Evolutionary conservation across 2,329 filamentous ascomycete species (phyloP).

Genomic region (Colletotrichum truncatum): DNA sequence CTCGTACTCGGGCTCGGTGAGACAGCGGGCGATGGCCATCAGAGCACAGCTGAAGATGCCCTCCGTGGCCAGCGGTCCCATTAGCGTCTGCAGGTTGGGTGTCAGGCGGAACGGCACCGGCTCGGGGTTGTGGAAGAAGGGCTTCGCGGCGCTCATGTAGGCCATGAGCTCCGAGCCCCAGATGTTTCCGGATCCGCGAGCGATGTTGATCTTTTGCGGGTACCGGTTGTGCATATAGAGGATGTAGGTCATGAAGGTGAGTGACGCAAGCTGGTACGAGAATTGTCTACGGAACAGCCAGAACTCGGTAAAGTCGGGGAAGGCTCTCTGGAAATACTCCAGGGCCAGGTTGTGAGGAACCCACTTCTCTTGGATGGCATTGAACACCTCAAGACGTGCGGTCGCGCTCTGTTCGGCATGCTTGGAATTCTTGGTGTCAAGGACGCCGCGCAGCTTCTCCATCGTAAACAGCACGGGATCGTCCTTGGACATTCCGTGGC

Average conservation of each 20-base stretch:
- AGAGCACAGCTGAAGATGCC: constrained; percentile 95
- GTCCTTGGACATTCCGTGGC: constrained; percentile 89
- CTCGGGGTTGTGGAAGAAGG: constrained; percentile 94
- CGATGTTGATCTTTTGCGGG: constrained; percentile 94
- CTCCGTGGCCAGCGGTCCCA: constrained; percentile 95
- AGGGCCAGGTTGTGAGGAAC: constrained; percentile 84
- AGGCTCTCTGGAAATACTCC: constrained; percentile 89
- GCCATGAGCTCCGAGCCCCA: constrained; percentile 97
- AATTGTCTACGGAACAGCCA: constrained; percentile 99
- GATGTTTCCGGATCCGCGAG: constrained; percentile 86
- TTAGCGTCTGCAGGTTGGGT: constrained; percentile 92
- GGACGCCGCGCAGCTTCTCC: constrained; percentile 85
- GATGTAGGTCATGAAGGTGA: constrained; percentile 99
- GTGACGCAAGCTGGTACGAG: constrained; percentile 91
- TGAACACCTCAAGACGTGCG: constrained; percentile 89
- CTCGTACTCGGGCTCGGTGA: constrained; percentile 89
- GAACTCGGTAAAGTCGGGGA: constrained; percentile 91
- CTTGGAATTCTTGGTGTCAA: constrained; percentile 73
- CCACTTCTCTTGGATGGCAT: constrained; percentile 92
- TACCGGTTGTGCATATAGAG: constrained; percentile 97
- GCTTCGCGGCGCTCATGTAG: constrained; percentile 83
- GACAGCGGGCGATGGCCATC: constrained; percentile 94
- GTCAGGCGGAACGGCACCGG: constrained; percentile 97
- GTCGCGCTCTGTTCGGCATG: constrained; percentile 74
- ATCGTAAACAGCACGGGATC: constrained; percentile 95